Evolutionary conservation across 495 filamentous ascomycete species (phyloP), one percentile per base, ranked within the genome.

Genomic region (Talaromyces wortmannii): DNA sequence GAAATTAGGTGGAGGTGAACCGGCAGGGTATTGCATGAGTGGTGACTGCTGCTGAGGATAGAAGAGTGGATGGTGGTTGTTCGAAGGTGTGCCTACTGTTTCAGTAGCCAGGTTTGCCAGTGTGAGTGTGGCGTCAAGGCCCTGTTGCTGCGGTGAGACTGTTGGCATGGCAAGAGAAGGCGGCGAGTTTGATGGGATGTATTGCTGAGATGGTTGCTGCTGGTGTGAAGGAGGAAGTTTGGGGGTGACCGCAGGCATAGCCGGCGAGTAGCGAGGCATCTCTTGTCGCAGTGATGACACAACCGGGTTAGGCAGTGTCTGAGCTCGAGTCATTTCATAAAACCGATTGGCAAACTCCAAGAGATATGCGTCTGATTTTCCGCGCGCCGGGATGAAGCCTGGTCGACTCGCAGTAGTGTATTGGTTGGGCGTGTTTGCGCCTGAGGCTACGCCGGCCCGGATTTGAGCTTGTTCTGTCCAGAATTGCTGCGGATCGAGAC

Each of bases 401-500:
- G 29, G 48, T 7, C 16, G 48, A 15, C 31, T 50, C 1, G 17
- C 2, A 45, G 42, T 4, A 23, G 13, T 40, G 36, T 40, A 40
- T 40, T 2, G 36, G 36, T 8, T 10, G 13, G 36, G 36, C 36
- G 36, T 40, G 8, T 13, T 43, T 5, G 15, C 50, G 18, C 17
- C n/a, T 5, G 70, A 55, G 8, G 61, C 55, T 30, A 69, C 56
- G 0, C 74, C 71, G 0, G 67, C 69, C 48, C 72, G 67, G 5
- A 76, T 66, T 57, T 78, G 74, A 17, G 71, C 74, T 50, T 76
- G 65, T 55, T 78, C 74, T 6, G 74, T 75, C 74, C 74, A 78
- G 12, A 78, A 64, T 59, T 69, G 67, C 17, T 70, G 62, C 0
- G 74, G 74, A 55, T 78, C 66, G 6, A 78, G 65, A 0, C 74